Evolutionary conservation across 257 asterid species (phyloP), one percentile per base, ranked within the genome.

Genomic region (Fraxinus anomala): DNA sequence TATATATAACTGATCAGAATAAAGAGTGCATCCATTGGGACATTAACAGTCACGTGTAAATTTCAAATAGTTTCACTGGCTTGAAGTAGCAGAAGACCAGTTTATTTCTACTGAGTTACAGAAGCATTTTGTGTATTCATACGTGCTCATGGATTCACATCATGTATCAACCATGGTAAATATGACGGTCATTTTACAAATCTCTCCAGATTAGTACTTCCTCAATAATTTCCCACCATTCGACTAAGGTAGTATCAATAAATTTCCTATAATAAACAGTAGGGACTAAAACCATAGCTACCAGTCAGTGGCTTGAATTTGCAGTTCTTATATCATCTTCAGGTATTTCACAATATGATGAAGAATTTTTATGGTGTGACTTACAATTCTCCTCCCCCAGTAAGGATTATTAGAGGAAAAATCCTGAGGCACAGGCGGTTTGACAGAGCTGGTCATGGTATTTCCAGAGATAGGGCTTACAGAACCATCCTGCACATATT

Each of bases 331-430:
- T 31, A 76, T 76, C 54, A 73, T 13, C 67, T 56, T 56, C 67
- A 56, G 28, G 67, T 21, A 56, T 56, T n/a, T 56, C 67, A 6
- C 67, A 26, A 40, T n/a, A 49, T 39, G 30, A 78, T 33, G 31
- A 65, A 69, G 8, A 56, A 73, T 34, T 37, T 36, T 10, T 65
- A 76, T 76, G 65, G 74, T 76, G 75, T 21, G 66, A 83, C 95
- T 89, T 82, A 92, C 97, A 83, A 80, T 66, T 81, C 81, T 83
- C 79, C 83, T 87, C 70, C 84, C 88, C 88, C 82, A 70, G 63
- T 89, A 77, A 82, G 78, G 79, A 73, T 75, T 77, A 47, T 73
- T 65, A 23, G 89, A 66, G 23, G 83, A 80, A 74, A 63, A 86
- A 72, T 87, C 89, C 78, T 54, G 75, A 31, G 80, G 66, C 76